Evolutionary conservation across 768 basidiomycete species (phyloP), one percentile per base, ranked within the genome.

Genomic region (Sistotremastrum suecicum): DNA sequence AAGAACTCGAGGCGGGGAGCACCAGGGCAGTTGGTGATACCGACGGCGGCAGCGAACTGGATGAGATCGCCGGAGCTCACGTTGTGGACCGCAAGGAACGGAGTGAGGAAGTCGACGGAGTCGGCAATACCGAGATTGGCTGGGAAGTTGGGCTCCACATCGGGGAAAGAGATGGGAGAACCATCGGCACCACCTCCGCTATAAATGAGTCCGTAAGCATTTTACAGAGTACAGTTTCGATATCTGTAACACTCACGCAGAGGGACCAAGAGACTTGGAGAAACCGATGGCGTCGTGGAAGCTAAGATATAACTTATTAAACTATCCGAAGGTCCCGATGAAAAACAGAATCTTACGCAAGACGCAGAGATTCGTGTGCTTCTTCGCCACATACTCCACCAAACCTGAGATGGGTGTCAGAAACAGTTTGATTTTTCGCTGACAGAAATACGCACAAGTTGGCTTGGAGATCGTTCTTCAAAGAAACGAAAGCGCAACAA

Each of bases 141-240:
- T 10, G 44, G 29, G 47, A 48, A 48, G 43, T 48, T 42, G 39
- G 45, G 49, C 36, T 50, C 49, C 11, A 47, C 41, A 31, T 50
- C 32, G 39, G 40, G 45, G 36, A 50, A 50, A 41, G 46, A 12
- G 41, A 50, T 39, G 45, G 47, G 46, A 36, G 45, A 46, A 6
- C 49, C 49, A 46, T 50, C 49, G 32, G 49, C 49, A 5, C 49
- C 49, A 35, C 46, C 49, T 31, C 49, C 49, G 38, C n/a, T 42
- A 33, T 30, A 8, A 10, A 29, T 46, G 47, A 54, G 48, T 31
- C 49, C 55, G 34, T 20, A 20, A 20, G 20, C 20, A 20, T 20
- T 20, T 20, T 20, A 20, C 20, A 20, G 20, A 20, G 20, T 20
- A 20, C 20, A 20, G 20, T 20, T 20, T 20, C 20, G 2, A 20